These are phyloP conservation scores for Sedum album DNA, from an alignment of 164 flowering plant species.

Conservation along the genomic window DNA sequence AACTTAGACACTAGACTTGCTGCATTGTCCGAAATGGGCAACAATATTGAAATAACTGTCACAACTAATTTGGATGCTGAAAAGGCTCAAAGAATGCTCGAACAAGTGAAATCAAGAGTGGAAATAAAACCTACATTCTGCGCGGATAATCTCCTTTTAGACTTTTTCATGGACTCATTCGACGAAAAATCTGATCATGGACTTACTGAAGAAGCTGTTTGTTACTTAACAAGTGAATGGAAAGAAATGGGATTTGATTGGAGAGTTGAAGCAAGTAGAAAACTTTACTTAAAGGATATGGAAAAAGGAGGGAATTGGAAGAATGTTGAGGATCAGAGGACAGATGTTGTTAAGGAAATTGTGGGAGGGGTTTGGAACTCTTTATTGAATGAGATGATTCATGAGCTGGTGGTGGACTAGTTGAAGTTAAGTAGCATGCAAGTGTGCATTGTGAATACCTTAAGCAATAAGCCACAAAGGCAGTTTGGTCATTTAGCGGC, in stretches of 20 bases:
- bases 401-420: slow-evolving; percentile 17
- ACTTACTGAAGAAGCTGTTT: slow-evolving; percentile 18
- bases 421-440: background rate
- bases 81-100: background rate
- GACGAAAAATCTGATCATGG: background rate
- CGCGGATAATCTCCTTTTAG: slow-evolving; percentile 30
- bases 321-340: slow-evolving; percentile 27
- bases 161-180: slow-evolving; percentile 38
- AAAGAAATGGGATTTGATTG: slow-evolving; percentile 18
- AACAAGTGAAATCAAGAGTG: background rate
- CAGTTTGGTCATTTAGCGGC: background rate
- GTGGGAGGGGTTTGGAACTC: slow-evolving; percentile 26
- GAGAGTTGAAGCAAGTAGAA: background rate
- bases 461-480: background rate
- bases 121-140: background rate
- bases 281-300: slow-evolving; percentile 36
- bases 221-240: slow-evolving; percentile 35
- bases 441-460: background rate
- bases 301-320: slow-evolving; percentile 39
- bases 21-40: background rate
- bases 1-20: background rate
- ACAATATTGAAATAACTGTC: background rate
- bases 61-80: background rate
- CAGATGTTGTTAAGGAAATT: slow-evolving; percentile 34
- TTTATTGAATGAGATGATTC: slow-evolving; percentile 44